Conservation (phyloP, 176 grass and related monocot species). For the Otatea glauca region DNA sequence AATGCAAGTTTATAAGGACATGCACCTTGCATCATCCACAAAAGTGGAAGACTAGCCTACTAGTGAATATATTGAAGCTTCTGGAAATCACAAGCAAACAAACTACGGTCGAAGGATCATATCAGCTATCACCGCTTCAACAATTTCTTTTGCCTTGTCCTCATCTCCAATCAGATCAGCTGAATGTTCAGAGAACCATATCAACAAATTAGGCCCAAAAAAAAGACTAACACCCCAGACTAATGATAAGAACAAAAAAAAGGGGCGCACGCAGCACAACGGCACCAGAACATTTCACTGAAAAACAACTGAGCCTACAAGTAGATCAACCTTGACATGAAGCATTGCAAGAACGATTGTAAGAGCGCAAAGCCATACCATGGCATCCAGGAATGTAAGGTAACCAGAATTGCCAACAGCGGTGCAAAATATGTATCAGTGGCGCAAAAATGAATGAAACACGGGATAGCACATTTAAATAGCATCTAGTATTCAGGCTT, state of each 20-base stretch:
- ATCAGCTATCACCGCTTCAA: no score
- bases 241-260: background rate
- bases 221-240: background rate
- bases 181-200: background rate
- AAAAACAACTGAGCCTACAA: background rate
- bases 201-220: no score
- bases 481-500: conserved; percentile 55
- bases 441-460: background rate
- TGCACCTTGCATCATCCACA: no score
- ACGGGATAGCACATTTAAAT: background rate
- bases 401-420: background rate
- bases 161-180: no score
- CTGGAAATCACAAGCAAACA: no score
- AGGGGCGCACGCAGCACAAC: background rate
- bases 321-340: background rate
- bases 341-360: background rate
- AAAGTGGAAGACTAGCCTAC: no score
- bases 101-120: no score
- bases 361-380: background rate
- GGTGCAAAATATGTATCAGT: background rate
- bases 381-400: no score
- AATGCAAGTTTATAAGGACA: no score
- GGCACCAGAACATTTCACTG: background rate
- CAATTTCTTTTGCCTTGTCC: no score
- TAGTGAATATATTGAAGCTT: no score